Percentiles rank a stretch among this genome's conserved stretches.
These are phyloP conservation scores for Akanthomyces dipterigenus DNA, from an alignment of 2,329 filamentous ascomycete genomes.

Conservation along the genomic window DNA sequence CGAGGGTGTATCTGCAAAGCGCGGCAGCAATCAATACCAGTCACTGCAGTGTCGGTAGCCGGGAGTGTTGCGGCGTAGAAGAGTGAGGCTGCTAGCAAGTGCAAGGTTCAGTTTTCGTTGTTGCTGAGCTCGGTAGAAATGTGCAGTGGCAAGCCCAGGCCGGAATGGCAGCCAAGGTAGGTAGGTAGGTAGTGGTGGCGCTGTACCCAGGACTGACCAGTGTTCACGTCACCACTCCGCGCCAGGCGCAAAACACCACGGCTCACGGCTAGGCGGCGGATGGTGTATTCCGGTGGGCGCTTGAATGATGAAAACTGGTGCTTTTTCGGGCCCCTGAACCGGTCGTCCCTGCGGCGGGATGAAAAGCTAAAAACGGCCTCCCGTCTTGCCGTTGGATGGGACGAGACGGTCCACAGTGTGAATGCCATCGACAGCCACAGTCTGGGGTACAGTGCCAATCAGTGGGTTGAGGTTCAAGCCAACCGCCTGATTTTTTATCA, in stretches of 20 bases:
- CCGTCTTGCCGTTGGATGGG: not conserved
- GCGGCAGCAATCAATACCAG: not conserved
- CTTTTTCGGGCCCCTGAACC: not conserved
- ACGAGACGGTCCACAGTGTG: not conserved
- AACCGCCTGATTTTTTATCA: not conserved
- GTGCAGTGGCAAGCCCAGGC: not conserved
- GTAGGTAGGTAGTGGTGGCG: not conserved
- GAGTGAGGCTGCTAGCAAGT: not conserved
- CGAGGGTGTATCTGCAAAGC: not conserved
- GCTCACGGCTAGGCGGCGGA: not conserved
- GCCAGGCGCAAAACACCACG: too few relatives aligned
- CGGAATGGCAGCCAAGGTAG: not conserved
- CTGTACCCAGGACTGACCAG: not conserved
- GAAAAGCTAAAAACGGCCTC: not conserved
- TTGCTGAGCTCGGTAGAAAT: not conserved
- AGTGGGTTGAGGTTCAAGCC: not conserved
- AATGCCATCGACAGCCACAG: conserved; percentile 3
- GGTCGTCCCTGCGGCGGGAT: not conserved
- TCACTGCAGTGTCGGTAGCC: too few relatives aligned
- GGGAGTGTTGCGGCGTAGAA: not conserved
- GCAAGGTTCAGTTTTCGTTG: not conserved
- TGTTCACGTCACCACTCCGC: not conserved
- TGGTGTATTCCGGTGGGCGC: not conserved
- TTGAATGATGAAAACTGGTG: not conserved
- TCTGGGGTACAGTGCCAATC: conserved; percentile 3